Evolutionary conservation across 2,329 filamentous ascomycete genomes (phyloP), one percentile per base, ranked within the genome.

Genomic region (Scolecobasidium constrictum): DNA sequence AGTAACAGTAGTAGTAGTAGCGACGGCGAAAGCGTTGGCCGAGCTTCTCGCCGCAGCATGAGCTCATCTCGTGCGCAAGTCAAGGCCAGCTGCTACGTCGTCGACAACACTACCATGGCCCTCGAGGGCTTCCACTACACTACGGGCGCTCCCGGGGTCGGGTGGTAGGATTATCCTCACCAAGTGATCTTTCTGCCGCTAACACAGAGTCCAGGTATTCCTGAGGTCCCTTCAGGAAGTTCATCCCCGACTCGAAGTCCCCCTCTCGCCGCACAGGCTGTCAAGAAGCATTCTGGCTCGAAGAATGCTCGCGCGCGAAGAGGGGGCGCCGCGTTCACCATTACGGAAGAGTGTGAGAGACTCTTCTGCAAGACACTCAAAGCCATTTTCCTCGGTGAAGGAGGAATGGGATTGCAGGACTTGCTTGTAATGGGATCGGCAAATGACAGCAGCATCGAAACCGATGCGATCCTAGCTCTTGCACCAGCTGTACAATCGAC

Each of bases 281-380:
- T 74, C 61, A 77, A 79, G 68, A 73, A 82, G 68, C 73, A 79
- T 63, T 52, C 46, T 49, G 56, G 50, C 40, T 54, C 51, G 31
- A 52, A 50, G 48, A 52, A 43, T 21, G 44, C 52, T 39, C 42
- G 65, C 65, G 63, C 61, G 64, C 56, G 69, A 65, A 82, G 83
- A 83, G 84, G 87, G 87, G 86, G 87, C 87, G 81, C 80, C 16
- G 36, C 86, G 83, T 79, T 85, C 69, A 81, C 81, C 72, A 94
- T 94, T 76, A 87, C 83, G 85, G 87, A 83, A 87, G 87, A 94
- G 86, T 94, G 88, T 94, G 88, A 94, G 87, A 95, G 88, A 76
- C 90, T 94, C 82, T 94, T 94, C 78, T 94, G 88, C 72, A 86
- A 90, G 82, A 82, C 81, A 76, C 85, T 94, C 80, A 83, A 78